phyloP scores from a whole-genome alignment of 2,329 filamentous ascomycete genomes.

The Colletotrichum lupini region DNA sequence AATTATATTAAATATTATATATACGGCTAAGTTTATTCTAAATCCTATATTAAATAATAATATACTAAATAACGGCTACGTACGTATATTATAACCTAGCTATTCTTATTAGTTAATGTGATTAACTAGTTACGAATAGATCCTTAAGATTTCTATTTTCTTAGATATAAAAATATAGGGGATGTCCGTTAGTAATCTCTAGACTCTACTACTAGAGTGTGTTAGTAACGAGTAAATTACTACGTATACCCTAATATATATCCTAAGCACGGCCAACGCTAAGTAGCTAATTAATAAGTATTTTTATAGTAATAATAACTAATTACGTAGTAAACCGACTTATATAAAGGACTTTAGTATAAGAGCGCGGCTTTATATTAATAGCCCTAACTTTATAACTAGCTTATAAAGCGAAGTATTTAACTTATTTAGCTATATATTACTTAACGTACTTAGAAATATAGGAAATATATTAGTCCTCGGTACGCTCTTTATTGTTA shows the following conservation, averaged over 20 bases:
- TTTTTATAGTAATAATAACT: too few species aligned
- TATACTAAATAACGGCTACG: not conserved
- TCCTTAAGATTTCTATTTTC: too few species aligned
- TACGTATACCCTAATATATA: too few species aligned
- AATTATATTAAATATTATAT: not conserved
- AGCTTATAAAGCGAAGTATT: not conserved
- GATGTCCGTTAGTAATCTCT: too few species aligned
- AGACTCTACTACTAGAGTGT: too few species aligned
- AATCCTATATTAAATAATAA: slow-evolving; percentile 7
- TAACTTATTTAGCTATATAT: not conserved
- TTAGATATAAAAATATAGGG: too few species aligned
- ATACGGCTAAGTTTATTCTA: not conserved
- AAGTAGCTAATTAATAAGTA: too few species aligned
- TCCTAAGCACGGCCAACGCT: too few species aligned
- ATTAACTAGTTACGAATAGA: not conserved
- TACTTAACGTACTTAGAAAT: not conserved
- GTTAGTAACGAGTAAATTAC: too few species aligned
- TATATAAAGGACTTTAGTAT: too few species aligned
- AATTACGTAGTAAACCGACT: too few species aligned
- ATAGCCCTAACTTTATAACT: not conserved
- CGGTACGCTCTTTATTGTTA: not conserved
- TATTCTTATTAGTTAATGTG: not conserved
- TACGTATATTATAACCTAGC: not conserved
- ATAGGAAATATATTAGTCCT: not conserved
- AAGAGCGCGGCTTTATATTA: too few species aligned